phyloP scores from a whole-genome alignment of 305 asterid species.

The Solanum hybrid region DNA sequence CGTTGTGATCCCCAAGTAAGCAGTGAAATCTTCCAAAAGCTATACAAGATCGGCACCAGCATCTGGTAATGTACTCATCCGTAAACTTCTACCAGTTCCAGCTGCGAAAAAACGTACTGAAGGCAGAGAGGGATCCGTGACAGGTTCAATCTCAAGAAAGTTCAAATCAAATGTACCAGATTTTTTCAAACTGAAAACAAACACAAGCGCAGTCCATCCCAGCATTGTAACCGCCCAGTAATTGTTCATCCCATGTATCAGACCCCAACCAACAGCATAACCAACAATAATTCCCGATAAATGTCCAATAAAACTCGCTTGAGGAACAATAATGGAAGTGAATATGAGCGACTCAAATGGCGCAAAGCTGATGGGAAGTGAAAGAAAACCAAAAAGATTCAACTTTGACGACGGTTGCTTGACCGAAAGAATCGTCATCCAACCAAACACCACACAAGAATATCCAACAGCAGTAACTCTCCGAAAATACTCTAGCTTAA shows the following conservation, averaged over 20 bases:
- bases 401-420: constrained; percentile 83
- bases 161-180: constrained; percentile 53
- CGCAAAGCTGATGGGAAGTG: constrained; percentile 89
- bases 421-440: constrained; percentile 86
- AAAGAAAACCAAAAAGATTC: constrained; percentile 85
- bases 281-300: constrained; percentile 82
- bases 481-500: constrained; percentile 69
- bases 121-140: constrained; percentile 69
- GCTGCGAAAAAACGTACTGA: constrained; percentile 59
- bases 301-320: constrained; percentile 95
- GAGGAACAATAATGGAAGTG: constrained; percentile 91
- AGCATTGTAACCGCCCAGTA: constrained; percentile 85
- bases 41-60: constrained; percentile 57
- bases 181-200: constrained; percentile 77
- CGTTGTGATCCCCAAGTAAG: background rate
- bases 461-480: constrained; percentile 96
- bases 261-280: constrained; percentile 84
- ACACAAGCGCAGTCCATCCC: constrained; percentile 61
- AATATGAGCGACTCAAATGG: constrained; percentile 89
- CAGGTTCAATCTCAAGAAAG: constrained; percentile 84
- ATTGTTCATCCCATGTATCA: constrained; percentile 86
- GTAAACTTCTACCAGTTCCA: constrained; percentile 66
- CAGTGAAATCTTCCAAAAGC: constrained; percentile 8
- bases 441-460: constrained; percentile 95
- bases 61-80: constrained; percentile 46